Evolutionary conservation across 2,329 filamentous ascomycete genomes (phyloP), one percentile per base, ranked within the genome.

Genomic region (Pezicula carpinea): DNA sequence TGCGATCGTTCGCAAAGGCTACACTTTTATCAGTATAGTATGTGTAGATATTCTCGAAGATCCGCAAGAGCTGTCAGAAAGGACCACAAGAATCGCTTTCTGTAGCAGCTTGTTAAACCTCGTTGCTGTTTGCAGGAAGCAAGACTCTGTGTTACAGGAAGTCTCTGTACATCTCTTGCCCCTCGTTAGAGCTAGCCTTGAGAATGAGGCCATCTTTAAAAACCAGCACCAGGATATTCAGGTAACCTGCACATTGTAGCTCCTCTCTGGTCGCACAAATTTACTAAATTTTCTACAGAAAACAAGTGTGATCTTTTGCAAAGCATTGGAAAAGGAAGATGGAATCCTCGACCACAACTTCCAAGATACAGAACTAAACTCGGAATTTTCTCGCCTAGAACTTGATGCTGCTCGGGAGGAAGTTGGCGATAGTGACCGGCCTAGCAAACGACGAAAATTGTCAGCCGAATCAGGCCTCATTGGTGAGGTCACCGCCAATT

Each of bases 401-500:
- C 43, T 64, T 11, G 46, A 39, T 13, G 38, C 39, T 29, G 22
- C 29, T 7, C 13, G 23, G 29, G 15, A 48, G n/a, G 46, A 46
- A 11, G n/a, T 33, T 15, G 6, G 6, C 18, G 46, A 46, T 18
- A 31, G 43, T 33, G 50, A 39, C 17, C 59, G 49, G 15, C 53
- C 58, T 17, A 53, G n/a, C 6, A 65, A 64, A 46, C 58, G 60
- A n/a, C 57, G 52, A 3, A 63, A 59, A 41, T 15, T 63, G 14
- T 32, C 71, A 59, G 62, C 64, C 58, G 10, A 47, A 17, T 13
- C 44, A 11, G 48, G 54, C 23, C 40, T 62, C 13, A 49, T 64
- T 7, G 61, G 65, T 29, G 54, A 64, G 18, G 57, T 74, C 23
- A 62, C 63, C 15, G 53, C 54, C 23, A 47, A 61, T 39, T 39